Conservation (phyloP, 225 moss, liverwort and hornwort genomes). For the Pseudoscleropodium purum region DNA sequence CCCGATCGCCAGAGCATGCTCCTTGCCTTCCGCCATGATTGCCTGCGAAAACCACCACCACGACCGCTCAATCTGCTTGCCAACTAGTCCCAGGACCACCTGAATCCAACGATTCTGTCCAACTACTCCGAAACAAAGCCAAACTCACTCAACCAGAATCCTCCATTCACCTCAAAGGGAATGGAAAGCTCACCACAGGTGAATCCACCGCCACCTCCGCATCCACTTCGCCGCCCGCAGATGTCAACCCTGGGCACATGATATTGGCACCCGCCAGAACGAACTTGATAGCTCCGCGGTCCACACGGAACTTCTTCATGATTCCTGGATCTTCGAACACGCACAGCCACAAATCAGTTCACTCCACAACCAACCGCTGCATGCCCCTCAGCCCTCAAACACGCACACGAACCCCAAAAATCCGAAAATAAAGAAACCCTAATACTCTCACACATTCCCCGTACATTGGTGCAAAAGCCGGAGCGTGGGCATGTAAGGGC, state of each 20-base stretch:
- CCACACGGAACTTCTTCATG: constrained; percentile 95
- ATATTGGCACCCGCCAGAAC: constrained; percentile 95
- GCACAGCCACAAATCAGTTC: neutral
- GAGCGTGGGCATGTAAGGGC: constrained; percentile 96
- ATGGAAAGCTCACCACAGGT: constrained; percentile 59
- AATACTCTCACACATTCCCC: neutral
- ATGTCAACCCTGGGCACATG: constrained; percentile 98
- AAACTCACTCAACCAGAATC: neutral
- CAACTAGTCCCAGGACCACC: neutral
- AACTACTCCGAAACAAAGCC: neutral
- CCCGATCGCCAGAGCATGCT: constrained; percentile 93
- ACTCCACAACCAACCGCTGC: neutral
- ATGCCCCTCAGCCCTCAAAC: neutral
- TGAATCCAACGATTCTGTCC: neutral
- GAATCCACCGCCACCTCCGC: constrained; percentile 60
- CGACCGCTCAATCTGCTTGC: neutral
- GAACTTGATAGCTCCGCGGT: constrained; percentile 96
- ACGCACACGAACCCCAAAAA: neutral
- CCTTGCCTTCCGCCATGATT: constrained; percentile 91
- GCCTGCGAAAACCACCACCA: constrained; percentile 44
- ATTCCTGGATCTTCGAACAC: constrained; percentile 77
- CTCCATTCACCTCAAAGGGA: neutral
- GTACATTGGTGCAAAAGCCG: constrained; percentile 94
- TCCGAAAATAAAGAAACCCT: neutral
- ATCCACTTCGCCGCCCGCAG: constrained; percentile 81